These are phyloP conservation scores for Cutaneotrichosporon curvatum DNA, from an alignment of 1,284 basidiomycete genomes.

Conservation along the genomic window DNA sequence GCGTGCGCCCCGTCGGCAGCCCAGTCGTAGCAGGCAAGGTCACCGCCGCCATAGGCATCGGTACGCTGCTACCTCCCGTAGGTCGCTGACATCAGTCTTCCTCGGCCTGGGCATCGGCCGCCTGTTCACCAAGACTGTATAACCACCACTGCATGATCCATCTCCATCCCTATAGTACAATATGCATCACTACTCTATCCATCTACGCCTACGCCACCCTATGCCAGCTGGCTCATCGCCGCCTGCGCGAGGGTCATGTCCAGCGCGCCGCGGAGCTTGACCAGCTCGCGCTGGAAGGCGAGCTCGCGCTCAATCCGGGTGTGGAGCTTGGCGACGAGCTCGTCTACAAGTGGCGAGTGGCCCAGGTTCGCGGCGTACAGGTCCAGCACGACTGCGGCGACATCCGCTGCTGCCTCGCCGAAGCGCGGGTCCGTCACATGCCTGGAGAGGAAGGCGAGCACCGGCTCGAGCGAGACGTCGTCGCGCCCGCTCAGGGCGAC, in stretches of 20 bases:
- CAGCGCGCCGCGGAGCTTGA: slow-evolving; percentile 76
- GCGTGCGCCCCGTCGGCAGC: slow-evolving; percentile 26
- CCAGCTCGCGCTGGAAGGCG: slow-evolving; percentile 80
- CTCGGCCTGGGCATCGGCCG: slow-evolving; percentile 1
- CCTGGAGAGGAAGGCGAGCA: slow-evolving; percentile 75
- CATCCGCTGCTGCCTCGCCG: slow-evolving; percentile 77
- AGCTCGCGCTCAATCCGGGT: slow-evolving; percentile 80
- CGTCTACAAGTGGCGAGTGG: slow-evolving; percentile 87
- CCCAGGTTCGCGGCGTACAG: slow-evolving; percentile 87
- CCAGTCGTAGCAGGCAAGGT: slow-evolving; percentile 28
- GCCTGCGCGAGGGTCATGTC: slow-evolving; percentile 76
- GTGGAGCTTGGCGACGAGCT: slow-evolving; percentile 72
- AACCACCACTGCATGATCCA: no score
- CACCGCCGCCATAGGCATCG: slow-evolving; percentile 33
- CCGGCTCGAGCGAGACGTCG: slow-evolving; percentile 86
- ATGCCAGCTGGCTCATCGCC: slow-evolving; percentile 16
- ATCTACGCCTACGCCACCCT: not conserved
- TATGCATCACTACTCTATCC: no score
- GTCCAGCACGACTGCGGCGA: slow-evolving; percentile 76
- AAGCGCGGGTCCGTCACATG: slow-evolving; percentile 86
- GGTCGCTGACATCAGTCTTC: slow-evolving; percentile 4
- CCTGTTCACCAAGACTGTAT: slow-evolving; percentile 1
- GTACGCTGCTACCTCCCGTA: slow-evolving; percentile 26
- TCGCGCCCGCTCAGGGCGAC: slow-evolving; percentile 84
- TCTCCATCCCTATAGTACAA: no score